Evolutionary conservation across 225 moss, liverwort and hornwort species (phyloP).

Genomic region (Ulota crispa): DNA sequence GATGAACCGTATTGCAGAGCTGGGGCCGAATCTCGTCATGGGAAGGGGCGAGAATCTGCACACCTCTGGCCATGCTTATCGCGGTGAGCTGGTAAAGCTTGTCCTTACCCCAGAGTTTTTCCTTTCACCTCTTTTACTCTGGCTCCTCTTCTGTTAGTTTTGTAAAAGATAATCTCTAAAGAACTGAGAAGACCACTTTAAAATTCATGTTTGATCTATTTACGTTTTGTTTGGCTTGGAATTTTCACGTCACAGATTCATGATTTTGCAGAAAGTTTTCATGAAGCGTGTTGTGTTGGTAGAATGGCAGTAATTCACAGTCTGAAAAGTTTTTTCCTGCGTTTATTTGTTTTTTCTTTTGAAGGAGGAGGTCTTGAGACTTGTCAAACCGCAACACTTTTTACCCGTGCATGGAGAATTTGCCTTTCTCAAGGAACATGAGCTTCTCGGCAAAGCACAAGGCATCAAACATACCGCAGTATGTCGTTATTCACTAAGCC

Average conservation of each 20-base stretch:
- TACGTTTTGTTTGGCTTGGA: not conserved
- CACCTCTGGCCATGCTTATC: conserved; percentile 98
- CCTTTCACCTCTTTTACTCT: not conserved
- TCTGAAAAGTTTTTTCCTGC: conserved; percentile 23
- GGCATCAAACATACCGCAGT: conserved; percentile 93
- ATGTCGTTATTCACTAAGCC: conserved; percentile 29
- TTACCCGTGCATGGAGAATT: conserved; percentile 95
- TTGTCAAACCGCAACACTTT: conserved; percentile 97
- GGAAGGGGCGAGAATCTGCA: conserved; percentile 96
- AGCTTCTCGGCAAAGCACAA: conserved; percentile 82
- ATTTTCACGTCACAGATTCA: not conserved
- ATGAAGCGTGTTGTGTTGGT: conserved; percentile 1
- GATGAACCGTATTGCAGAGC: conserved; percentile 99
- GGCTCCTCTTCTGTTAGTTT: not conserved
- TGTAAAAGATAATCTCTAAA: not conserved
- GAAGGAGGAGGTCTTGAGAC: conserved; percentile 94
- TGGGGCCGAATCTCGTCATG: conserved; percentile 85
- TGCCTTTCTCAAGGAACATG: conserved; percentile 94
- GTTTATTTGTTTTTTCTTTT: conserved; percentile 22
- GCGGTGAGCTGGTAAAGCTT: conserved; percentile 83
- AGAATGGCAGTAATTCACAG: not conserved
- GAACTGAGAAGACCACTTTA: not conserved
- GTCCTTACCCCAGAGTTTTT: conserved; percentile 6
- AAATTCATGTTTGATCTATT: not conserved
- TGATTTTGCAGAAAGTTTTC: not conserved